phyloP scores from a whole-genome alignment of 2,329 filamentous ascomycete genomes.

The Elsinoe australis region DNA sequence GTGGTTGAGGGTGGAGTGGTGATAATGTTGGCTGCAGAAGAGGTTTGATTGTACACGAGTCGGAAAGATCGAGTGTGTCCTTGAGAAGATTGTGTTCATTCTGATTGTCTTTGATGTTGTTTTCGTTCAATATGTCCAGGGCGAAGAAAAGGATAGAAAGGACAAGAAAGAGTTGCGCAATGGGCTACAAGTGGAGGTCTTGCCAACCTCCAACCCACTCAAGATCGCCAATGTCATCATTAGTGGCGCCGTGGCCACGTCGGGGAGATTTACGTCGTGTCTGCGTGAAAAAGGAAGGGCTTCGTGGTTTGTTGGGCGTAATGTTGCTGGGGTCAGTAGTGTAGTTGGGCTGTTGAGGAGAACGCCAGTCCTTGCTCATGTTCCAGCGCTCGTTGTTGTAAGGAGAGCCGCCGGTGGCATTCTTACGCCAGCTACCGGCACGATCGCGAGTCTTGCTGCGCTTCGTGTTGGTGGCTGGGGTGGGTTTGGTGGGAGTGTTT shows the following conservation, averaged over 20 bases:
- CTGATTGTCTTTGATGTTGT: conserved; percentile 4
- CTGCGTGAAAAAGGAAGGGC: conserved; percentile 20
- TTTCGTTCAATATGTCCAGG: conserved; percentile 18
- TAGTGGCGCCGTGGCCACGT: conserved; percentile 17
- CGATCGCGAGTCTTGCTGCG: conserved; percentile 26
- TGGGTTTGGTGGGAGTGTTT: conserved; percentile 16
- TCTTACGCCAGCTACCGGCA: conserved; percentile 29
- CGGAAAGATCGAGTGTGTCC: conserved; percentile 11
- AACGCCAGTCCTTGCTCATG: conserved; percentile 44
- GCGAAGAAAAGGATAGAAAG: conserved; percentile 14
- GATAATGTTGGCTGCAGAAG: conserved; percentile 12
- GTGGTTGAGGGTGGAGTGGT: not conserved
- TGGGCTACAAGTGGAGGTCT: conserved; percentile 55
- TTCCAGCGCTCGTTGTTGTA: conserved; percentile 33
- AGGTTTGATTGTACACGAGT: conserved; percentile 11
- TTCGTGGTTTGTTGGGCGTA: conserved; percentile 18
- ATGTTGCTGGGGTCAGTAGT: conserved; percentile 19
- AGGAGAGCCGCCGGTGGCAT: conserved; percentile 25
- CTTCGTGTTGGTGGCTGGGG: conserved; percentile 27
- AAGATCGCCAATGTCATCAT: conserved; percentile 66
- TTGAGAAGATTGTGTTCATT: conserved; percentile 8
- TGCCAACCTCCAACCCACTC: conserved; percentile 96
- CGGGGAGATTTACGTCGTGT: conserved; percentile 18
- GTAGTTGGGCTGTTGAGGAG: conserved; percentile 29
- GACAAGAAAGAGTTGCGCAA: conserved; percentile 11